Evolutionary conservation across 2,329 filamentous ascomycete species (phyloP).

Genomic region (Paecilomyces formosus): DNA sequence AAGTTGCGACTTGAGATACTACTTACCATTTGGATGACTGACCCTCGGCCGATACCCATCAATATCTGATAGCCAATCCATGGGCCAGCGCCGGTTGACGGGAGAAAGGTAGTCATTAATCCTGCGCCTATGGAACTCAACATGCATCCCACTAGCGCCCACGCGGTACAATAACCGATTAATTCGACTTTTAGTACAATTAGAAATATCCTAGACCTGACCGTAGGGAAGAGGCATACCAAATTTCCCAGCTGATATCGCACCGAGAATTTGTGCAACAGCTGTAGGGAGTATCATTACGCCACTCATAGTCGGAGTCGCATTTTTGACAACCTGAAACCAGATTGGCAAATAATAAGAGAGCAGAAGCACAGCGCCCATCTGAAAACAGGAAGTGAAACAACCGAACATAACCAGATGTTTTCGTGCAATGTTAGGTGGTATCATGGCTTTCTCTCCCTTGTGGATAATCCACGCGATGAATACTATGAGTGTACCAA

Average conservation of each 20-base stretch:
- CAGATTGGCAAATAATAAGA: conserved; percentile 44
- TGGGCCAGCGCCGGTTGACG: conserved; percentile 9
- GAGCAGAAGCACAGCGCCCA: conserved; percentile 21
- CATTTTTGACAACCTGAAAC: conserved; percentile 37
- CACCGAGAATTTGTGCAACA: conserved; percentile 24
- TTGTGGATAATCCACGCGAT: conserved; percentile 29
- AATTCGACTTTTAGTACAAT: not conserved
- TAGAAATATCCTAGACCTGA: not conserved
- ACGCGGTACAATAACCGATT: not conserved
- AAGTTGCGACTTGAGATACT: not conserved
- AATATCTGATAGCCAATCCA: conserved; percentile 27
- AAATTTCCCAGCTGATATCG: conserved; percentile 24
- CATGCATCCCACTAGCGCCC: not conserved
- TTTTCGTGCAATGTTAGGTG: conserved; percentile 28
- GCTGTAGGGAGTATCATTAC: conserved; percentile 35
- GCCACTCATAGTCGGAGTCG: conserved; percentile 27
- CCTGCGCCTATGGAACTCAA: conserved; percentile 13
- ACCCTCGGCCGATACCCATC: conserved; percentile 18
- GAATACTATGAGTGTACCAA: conserved; percentile 30
- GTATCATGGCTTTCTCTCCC: conserved; percentile 38
- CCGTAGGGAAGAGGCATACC: conserved; percentile 12
- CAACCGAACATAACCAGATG: conserved; percentile 28
- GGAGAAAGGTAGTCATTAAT: conserved; percentile 21
- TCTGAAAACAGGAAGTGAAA: conserved; percentile 26
- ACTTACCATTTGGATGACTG: conserved; percentile 15